These are phyloP conservation scores for Euphorbia schlechtendalii DNA, from an alignment of 441 rosid species.

Conservation along the genomic window DNA sequence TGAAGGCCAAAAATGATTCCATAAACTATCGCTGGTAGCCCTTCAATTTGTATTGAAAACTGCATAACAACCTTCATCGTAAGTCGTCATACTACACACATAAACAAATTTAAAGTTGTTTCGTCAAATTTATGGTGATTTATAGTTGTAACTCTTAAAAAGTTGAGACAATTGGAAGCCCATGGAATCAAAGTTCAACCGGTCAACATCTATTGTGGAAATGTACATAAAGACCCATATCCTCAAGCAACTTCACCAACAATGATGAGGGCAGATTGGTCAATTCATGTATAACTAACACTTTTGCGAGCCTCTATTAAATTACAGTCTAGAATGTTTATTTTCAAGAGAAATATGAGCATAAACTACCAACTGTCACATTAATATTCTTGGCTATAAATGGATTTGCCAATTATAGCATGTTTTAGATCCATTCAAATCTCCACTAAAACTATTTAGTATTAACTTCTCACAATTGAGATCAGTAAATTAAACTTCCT, in stretches of 20 bases:
- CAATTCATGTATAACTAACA: not conserved
- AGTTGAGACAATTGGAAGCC: too few relatives aligned
- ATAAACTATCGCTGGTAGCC: too few relatives aligned
- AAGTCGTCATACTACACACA: too few relatives aligned
- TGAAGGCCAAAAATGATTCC: too few relatives aligned
- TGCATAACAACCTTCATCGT: too few relatives aligned
- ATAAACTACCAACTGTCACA: not conserved
- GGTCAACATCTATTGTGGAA: not conserved
- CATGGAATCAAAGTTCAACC: too few relatives aligned
- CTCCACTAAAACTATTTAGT: not conserved
- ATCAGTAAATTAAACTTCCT: not conserved
- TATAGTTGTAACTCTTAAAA: too few relatives aligned
- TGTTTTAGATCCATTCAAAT: constrained; percentile 8
- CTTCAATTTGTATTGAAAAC: too few relatives aligned
- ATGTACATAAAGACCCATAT: not conserved
- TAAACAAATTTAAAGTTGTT: too few relatives aligned
- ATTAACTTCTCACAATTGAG: not conserved
- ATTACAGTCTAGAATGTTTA: not conserved
- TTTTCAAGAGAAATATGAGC: not conserved
- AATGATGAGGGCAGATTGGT: constrained; percentile 3
- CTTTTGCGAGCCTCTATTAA: not conserved
- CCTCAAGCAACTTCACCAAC: not conserved
- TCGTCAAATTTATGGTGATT: too few relatives aligned
- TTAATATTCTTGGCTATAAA: not conserved
- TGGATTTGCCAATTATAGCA: constrained; percentile 8